Evolutionary conservation across 2,329 filamentous ascomycete genomes (phyloP).

Genomic region (Diaporthe sp.): DNA sequence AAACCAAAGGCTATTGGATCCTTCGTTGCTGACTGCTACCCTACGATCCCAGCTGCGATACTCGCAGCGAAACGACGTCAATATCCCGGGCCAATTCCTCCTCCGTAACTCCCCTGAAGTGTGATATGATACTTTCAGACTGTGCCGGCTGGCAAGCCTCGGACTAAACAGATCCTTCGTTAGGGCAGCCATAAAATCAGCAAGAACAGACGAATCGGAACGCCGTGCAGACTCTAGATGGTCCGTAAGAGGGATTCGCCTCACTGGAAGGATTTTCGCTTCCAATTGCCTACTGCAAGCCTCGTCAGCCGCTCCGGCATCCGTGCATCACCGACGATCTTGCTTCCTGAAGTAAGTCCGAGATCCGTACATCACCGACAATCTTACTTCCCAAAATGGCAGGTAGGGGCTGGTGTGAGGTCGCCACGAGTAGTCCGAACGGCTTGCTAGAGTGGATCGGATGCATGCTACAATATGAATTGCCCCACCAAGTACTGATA

Average conservation of each 20-base stretch:
- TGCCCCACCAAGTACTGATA: background rate
- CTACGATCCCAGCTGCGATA: background rate
- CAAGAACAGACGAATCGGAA: background rate
- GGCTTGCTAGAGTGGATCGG: background rate
- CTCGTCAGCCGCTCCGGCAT: background rate
- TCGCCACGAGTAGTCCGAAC: background rate
- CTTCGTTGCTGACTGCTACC: background rate
- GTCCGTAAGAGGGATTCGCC: background rate
- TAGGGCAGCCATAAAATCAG: background rate
- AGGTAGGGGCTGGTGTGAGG: background rate
- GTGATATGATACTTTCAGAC: no score
- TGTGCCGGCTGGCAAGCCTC: background rate
- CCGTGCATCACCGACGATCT: background rate
- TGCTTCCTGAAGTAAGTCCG: background rate
- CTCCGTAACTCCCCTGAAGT: no score
- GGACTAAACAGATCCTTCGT: background rate
- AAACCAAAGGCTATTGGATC: background rate
- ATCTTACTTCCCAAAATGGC: background rate
- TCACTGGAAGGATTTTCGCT: background rate
- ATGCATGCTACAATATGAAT: background rate
- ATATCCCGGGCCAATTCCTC: background rate
- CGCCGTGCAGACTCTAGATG: background rate
- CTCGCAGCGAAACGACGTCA: background rate
- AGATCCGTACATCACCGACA: background rate
- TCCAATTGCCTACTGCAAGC: background rate